These are phyloP conservation scores for Phytophthora pini DNA, from an alignment of 352 stramenopile genomes.

Conservation along the genomic window DNA sequence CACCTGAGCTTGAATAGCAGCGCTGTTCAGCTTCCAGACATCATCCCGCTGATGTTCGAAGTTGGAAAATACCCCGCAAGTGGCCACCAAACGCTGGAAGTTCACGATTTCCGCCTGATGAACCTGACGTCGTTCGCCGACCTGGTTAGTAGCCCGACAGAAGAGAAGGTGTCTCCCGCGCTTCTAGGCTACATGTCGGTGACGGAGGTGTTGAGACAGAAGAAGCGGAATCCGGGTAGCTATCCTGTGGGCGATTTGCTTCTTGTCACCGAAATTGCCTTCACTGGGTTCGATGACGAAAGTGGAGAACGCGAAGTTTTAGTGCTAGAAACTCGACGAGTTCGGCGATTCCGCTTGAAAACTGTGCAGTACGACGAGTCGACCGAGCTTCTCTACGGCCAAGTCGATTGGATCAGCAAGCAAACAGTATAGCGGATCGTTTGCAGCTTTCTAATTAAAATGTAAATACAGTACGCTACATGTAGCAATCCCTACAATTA, in stretches of 20 bases:
- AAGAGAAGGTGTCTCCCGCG: slow-evolving; percentile 3
- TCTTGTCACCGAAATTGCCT: slow-evolving; percentile 17
- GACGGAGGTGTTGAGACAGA: slow-evolving; percentile 20
- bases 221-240: slow-evolving; percentile 8
- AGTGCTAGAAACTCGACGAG: slow-evolving; percentile 19
- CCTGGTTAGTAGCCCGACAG: background rate
- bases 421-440: slow-evolving; percentile 4
- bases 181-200: slow-evolving; percentile 30
- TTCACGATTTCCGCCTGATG: slow-evolving; percentile 23
- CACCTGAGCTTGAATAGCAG: slow-evolving; percentile 1
- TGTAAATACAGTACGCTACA: background rate
- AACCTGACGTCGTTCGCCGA: slow-evolving; percentile 23
- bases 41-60: slow-evolving; percentile 26
- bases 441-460: background rate
- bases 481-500: background rate
- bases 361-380: slow-evolving; percentile 29
- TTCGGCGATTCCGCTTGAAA: slow-evolving; percentile 30
- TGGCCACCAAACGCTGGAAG: slow-evolving; percentile 20
- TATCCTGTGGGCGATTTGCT: slow-evolving; percentile 26
- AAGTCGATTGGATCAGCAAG: slow-evolving; percentile 29
- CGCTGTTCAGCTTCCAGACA: slow-evolving; percentile 4
- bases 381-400: slow-evolving; percentile 25
- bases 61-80: slow-evolving; percentile 20
- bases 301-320: slow-evolving; percentile 7
- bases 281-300: slow-evolving; percentile 27